Conservation (phyloP, 2,329 filamentous ascomycete species). For the Karstenula rhodostoma region DNA sequence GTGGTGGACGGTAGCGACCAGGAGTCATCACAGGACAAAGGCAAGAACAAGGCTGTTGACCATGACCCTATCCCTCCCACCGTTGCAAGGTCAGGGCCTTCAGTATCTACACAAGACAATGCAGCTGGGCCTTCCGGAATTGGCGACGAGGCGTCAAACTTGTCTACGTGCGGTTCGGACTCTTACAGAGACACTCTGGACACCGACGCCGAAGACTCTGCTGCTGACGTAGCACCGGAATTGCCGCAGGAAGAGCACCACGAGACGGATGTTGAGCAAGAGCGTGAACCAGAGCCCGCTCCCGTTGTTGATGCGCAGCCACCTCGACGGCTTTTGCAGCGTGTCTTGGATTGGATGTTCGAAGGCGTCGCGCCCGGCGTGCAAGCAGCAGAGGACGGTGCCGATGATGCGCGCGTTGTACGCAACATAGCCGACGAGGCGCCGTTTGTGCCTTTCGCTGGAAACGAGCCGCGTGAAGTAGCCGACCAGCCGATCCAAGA, state of each 20-base stretch:
- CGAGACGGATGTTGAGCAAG: slow-evolving; percentile 14
- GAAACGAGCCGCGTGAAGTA: slow-evolving; percentile 43
- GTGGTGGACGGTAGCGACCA: slow-evolving; percentile 36
- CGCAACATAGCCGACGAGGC: slow-evolving; percentile 67
- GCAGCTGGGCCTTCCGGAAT: background rate
- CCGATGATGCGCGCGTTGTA: slow-evolving; percentile 67
- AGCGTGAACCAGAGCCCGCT: slow-evolving; percentile 5
- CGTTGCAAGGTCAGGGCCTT: background rate
- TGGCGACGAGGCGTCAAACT: slow-evolving; percentile 15
- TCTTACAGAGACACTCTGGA: slow-evolving; percentile 14
- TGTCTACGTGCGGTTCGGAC: slow-evolving; percentile 18
- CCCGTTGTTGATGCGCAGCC: slow-evolving; percentile 20
- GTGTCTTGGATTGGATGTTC: slow-evolving; percentile 58
- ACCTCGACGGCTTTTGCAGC: slow-evolving; percentile 35
- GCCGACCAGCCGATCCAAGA: slow-evolving; percentile 52
- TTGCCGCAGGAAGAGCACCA: slow-evolving; percentile 14
- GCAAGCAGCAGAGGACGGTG: slow-evolving; percentile 36
- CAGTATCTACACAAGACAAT: background rate
- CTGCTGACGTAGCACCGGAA: slow-evolving; percentile 11
- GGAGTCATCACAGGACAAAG: slow-evolving; percentile 1
- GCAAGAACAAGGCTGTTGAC: slow-evolving; percentile 32
- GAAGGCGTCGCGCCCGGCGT: slow-evolving; percentile 52
- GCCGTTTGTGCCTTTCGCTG: slow-evolving; percentile 65
- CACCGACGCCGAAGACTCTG: slow-evolving; percentile 14
- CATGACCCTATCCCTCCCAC: slow-evolving; percentile 3